Evolutionary conservation across 2,329 filamentous ascomycete species (phyloP), one percentile per base, ranked within the genome.

Genomic region (Colletotrichum gigasporum): DNA sequence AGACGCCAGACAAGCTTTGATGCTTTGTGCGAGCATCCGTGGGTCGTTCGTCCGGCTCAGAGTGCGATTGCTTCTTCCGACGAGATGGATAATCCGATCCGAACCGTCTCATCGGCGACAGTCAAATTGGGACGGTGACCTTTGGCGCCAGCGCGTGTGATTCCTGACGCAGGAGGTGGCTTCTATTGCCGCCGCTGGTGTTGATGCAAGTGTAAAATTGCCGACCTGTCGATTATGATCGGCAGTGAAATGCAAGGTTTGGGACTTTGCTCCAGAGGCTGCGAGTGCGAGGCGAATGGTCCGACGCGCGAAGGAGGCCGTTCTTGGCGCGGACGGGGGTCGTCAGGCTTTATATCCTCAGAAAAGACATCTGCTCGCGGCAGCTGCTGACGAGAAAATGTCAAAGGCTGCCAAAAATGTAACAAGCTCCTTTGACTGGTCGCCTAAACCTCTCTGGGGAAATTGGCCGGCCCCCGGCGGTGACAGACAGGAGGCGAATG

Each of bases 211-310:
- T 16, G n/a, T 12, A 3, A 37, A 30, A 30, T 18, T n/a, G 20
- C 24, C 20, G 35, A 44, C n/a, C 22, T 30, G 45, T 18, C 22
- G 11, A 44, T 55, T 42, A 4, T 32, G 56, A 65, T 65, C 56
- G 51, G 56, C 62, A 39, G 18, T 50, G 56, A 24, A 48, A 50
- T 42, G 56, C 56, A 55, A 35, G 42, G 28, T 20, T 39, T 47
- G 42, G 37, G 39, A 20, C n/a, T 48, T 16, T 47, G 26, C 35
- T 34, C 32, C 24, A 30, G 50, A 39, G 26, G 30, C 37, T 16
- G 20, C 18, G 20, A 26, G 12, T 22, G 56, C 35, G 12, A 34
- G n/a, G 30, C 14, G 37, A n/a, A 30, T 48, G 47, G 42, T 42
- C 45, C 39, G 41, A 61, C 44, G 28, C 22, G 18, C 50, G 26